phyloP scores from a whole-genome alignment of 2,329 filamentous ascomycete genomes.

The Aureobasidium vineae region DNA sequence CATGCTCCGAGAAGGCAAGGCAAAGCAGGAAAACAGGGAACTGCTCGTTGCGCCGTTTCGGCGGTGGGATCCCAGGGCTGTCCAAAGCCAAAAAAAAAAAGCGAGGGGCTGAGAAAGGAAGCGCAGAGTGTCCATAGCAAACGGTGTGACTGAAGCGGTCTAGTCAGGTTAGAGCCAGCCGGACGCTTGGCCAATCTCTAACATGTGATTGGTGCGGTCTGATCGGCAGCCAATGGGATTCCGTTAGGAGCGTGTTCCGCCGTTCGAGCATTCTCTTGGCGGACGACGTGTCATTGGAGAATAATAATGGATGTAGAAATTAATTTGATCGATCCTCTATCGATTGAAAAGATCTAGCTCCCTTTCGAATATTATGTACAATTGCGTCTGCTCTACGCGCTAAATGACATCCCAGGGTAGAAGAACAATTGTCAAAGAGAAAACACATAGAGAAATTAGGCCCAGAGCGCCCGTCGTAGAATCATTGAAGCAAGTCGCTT shows the following conservation, averaged over 20 bases:
- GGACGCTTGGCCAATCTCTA: neutral
- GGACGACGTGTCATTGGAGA: neutral
- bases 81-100: neutral
- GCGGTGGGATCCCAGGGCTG: neutral
- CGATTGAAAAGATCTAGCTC: no score
- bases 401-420: neutral
- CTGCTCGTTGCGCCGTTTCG: neutral
- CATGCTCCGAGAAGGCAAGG: no score
- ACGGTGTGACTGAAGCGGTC: neutral
- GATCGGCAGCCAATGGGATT: neutral
- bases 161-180: neutral
- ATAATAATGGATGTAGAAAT: no score
- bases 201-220: neutral
- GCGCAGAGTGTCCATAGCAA: neutral
- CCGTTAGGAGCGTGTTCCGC: neutral
- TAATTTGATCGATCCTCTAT: neutral
- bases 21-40: neutral
- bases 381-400: no score
- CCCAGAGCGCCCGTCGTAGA: neutral
- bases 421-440: neutral
- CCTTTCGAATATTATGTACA: neutral
- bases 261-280: neutral
- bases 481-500: neutral
- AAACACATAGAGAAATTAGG: neutral
- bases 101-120: neutral